Evolutionary conservation across 2,329 filamentous ascomycete species (phyloP), one percentile per base, ranked within the genome.

Genomic region (Coniosporium tulheliwenetii): DNA sequence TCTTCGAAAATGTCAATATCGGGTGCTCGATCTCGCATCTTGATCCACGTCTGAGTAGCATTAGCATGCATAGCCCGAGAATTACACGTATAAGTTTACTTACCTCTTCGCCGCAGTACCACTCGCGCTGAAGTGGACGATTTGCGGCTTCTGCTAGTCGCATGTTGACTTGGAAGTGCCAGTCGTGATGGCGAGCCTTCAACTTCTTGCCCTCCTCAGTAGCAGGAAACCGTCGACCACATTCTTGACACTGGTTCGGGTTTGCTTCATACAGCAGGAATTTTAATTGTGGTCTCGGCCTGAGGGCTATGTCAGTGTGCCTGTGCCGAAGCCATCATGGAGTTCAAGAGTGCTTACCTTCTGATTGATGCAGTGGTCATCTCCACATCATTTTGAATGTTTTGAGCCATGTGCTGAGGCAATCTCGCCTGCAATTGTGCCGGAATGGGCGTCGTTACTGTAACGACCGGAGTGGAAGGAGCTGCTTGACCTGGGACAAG

Each of bases 131-230:
- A 51, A 93, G 83, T 30, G 84, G 86, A 45, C 85, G 75, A 57
- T 85, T 89, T 53, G 85, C 79, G 10, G 83, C 80, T 50, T 96
- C 89, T 2, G 79, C 78, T 62, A 93, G 85, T 37, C 86, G 80
- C 53, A 87, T 82, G 54, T 95, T 89, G 16, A 89, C 87, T 42
- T 81, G 79, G 64, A 98, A 98, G 61, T 98, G 91, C 91, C 91
- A 98, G 61, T 98, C 91, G 69, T 98, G 79, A 57, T 98, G 91
- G 2, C 81, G 77, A 16, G 80, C 84, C 65, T 96, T 96, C 66
- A 82, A 83, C 55, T 80, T 79, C 52, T 77, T 82, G 10, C 89
- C 89, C 47, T 83, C 77, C 10, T 79, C 75, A 38, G 84, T 83
- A 4, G 75, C 74, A 41, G 73, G 73, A 59, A 98, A 98, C 2